Percentiles rank a stretch among this genome's conserved stretches.
Conservation (phyloP, 495 filamentous ascomycete species). For the Paragyromitra xinjiangensis region DNA sequence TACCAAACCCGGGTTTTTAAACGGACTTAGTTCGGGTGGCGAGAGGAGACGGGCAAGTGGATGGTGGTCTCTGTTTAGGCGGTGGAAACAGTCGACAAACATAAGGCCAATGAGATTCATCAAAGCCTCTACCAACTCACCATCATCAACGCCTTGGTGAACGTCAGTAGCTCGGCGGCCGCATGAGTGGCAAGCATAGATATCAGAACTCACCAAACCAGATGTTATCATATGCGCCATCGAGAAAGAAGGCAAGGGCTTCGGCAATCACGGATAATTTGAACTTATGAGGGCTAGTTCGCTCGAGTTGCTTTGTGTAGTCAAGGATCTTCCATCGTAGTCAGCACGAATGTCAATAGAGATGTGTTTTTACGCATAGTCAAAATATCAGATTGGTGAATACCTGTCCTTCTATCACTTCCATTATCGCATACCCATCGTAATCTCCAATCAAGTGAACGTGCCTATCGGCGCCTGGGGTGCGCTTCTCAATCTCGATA, state of each 20-base stretch:
- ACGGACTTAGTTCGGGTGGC: slow-evolving; percentile 8
- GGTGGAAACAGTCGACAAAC: slow-evolving; percentile 30
- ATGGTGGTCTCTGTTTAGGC: background rate
- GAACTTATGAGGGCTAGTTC: background rate
- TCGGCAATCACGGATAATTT: slow-evolving; percentile 30
- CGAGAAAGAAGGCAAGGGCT: slow-evolving; percentile 26
- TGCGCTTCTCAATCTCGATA: slow-evolving; percentile 36
- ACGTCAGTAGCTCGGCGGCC: background rate
- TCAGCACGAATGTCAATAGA: too few relatives aligned
- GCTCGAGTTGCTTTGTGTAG: slow-evolving; percentile 25
- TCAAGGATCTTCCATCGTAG: background rate
- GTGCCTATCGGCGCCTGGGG: slow-evolving; percentile 9
- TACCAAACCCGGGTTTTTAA: slow-evolving; percentile 22
- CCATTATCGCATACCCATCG: slow-evolving; percentile 23
- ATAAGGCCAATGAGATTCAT: slow-evolving; percentile 21
- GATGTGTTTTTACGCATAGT: background rate
- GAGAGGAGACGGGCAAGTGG: background rate
- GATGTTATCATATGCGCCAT: slow-evolving; percentile 16
- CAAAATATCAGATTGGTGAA: background rate
- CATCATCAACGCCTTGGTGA: slow-evolving; percentile 28
- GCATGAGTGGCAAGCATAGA: background rate
- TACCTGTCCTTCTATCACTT: slow-evolving; percentile 40
- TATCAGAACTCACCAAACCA: slow-evolving; percentile 17
- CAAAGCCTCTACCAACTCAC: slow-evolving; percentile 10
- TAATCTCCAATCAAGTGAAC: slow-evolving; percentile 9